phyloP scores from a whole-genome alignment of 176 grass and related monocot species.

The Bonia amplexicaulis region DNA sequence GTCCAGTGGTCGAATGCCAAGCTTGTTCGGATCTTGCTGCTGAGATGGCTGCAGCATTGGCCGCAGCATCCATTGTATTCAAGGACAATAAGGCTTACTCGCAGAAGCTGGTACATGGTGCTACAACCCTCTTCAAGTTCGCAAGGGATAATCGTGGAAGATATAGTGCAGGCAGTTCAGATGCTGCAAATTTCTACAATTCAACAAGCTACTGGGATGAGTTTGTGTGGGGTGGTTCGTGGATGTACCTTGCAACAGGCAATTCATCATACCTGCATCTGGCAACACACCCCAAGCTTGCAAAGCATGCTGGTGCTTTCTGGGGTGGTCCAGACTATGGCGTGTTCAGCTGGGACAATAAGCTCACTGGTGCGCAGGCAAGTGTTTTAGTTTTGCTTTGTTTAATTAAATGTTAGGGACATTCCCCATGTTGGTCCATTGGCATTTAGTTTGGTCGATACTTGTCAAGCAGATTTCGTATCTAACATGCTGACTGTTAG shows the following conservation, averaged over 20 bases:
- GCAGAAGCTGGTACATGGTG: slow-evolving; percentile 85
- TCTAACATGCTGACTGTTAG: neutral
- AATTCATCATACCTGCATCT: slow-evolving; percentile 72
- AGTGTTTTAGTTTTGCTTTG: neutral
- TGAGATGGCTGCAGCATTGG: slow-evolving; percentile 83
- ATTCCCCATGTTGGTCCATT: slow-evolving; percentile 9
- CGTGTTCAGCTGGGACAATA: slow-evolving; percentile 97
- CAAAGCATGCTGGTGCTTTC: slow-evolving; percentile 73
- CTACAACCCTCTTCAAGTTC: slow-evolving; percentile 76
- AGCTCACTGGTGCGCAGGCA: slow-evolving; percentile 89
- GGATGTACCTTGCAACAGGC: slow-evolving; percentile 93
- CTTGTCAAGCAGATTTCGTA: neutral
- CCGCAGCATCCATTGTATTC: slow-evolving; percentile 92
- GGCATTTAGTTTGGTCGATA: slow-evolving; percentile 21
- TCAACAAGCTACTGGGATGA: slow-evolving; percentile 93
- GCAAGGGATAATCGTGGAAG: slow-evolving; percentile 55
- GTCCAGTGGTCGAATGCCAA: slow-evolving; percentile 59
- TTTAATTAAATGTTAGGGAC: neutral
- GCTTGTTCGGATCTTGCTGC: slow-evolving; percentile 73
- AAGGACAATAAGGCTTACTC: slow-evolving; percentile 91
- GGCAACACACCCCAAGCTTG: slow-evolving; percentile 57
- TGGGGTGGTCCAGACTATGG: slow-evolving; percentile 72
- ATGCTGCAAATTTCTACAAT: slow-evolving; percentile 78
- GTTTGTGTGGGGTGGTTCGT: slow-evolving; percentile 82
- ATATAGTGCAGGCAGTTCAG: slow-evolving; percentile 50